Evolutionary conservation across 2,329 filamentous ascomycete genomes (phyloP), one percentile per base, ranked within the genome.

Genomic region (Fusarium incarnatum): DNA sequence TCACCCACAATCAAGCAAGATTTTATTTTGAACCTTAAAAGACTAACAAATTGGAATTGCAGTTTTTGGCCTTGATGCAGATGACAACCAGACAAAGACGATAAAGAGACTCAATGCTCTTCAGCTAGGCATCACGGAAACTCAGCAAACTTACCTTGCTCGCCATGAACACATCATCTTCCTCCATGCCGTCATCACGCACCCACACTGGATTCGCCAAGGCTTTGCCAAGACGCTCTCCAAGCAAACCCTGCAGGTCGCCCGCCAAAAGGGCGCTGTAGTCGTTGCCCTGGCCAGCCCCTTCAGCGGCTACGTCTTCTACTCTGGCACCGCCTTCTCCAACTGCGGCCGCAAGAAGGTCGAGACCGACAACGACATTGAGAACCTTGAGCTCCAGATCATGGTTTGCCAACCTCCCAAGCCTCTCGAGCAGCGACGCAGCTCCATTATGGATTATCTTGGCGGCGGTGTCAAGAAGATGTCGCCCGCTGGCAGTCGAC

Each of bases 171-270:
- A 71, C 23, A n/a, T 71, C 32, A 61, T 71, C 48, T 71, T 71
- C 42, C 59, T 71, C 40, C 68, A 71, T 69, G 68, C 68, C 68
- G 68, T 71, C 68, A 71, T 71, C 60, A 71, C 68, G 40, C 68
- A 71, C 53, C 68, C 68, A 16, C 68, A 71, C 56, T 64, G 62
- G 59, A 71, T 65, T 42, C 68, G 60, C 37, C 68, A 71, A 47
- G 68, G 68, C 11, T 71, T 55, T 47, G 68, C 68, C 64, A 71
- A 71, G 68, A 58, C 61, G 41, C 68, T 71, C 22, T 56, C 49
- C 60, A 71, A 65, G 60, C 64, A 68, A 55, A 53, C 41, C 41
- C 37, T 69, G 59, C 68, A 71, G 7, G 55, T 61, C 22, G 68
- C 68, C 27, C 55, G 52, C 25, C 64, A 71, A 40, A 68, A 71